Conservation (phyloP, 140 eudicot species). For the Cichorium intybus region DNA sequence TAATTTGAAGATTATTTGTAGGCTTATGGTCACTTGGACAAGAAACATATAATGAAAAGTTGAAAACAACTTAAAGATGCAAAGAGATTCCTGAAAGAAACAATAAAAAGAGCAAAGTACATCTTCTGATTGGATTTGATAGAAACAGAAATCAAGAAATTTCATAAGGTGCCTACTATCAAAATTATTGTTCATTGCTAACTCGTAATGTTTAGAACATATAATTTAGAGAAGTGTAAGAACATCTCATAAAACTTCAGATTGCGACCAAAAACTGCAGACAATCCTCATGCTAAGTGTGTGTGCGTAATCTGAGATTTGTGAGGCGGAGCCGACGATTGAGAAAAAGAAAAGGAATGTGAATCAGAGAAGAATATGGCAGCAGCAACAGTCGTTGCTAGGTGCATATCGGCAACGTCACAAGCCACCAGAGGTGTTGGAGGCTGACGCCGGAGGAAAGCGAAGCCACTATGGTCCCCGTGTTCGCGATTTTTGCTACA, state of each 20-base stretch:
- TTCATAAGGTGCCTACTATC: background rate
- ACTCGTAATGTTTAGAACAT: background rate
- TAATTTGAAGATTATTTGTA: slow-evolving; percentile 10
- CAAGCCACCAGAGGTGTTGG: too few relatives aligned
- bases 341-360: background rate
- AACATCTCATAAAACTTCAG: background rate
- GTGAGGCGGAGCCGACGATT: too few relatives aligned
- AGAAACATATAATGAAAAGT: background rate
- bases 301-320: too few relatives aligned
- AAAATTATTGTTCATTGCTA: background rate
- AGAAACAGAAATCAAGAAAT: slow-evolving; percentile 1
- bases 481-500: too few relatives aligned
- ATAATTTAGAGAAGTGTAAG: background rate
- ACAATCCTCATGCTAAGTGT: too few relatives aligned
- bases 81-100: background rate
- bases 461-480: too few relatives aligned
- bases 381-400: too few relatives aligned
- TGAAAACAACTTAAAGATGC: background rate
- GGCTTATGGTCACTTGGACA: background rate
- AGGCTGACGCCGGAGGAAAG: too few relatives aligned
- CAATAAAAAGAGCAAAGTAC: background rate
- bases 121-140: background rate
- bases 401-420: too few relatives aligned
- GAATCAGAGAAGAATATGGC: slow-evolving; percentile 17
- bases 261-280: too few relatives aligned